Evolutionary conservation across 2,329 filamentous ascomycete species (phyloP).

Genomic region (Colletotrichum melonis): DNA sequence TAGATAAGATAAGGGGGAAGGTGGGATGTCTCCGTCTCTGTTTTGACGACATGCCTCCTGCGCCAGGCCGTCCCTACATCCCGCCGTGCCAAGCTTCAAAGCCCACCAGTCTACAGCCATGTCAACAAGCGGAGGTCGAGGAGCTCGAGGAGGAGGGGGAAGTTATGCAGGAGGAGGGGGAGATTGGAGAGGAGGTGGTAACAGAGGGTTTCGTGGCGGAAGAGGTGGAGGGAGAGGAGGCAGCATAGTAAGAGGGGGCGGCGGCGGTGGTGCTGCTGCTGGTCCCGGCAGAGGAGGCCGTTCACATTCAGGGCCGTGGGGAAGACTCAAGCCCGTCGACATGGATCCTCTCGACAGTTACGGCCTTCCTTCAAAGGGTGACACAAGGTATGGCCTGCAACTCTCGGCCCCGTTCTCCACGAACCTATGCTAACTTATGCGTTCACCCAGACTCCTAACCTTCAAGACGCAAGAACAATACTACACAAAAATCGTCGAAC

Average conservation of each 20-base stretch:
- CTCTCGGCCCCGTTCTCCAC: not conserved
- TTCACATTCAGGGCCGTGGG: slow-evolving; percentile 68
- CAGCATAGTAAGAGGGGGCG: not conserved
- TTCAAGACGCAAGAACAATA: slow-evolving; percentile 84
- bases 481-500: slow-evolving; percentile 87
- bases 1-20: slow-evolving; percentile 33
- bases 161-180: not conserved
- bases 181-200: not conserved
- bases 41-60: slow-evolving; percentile 28
- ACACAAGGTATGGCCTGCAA: slow-evolving; percentile 72
- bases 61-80: not conserved
- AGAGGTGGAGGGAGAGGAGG: not conserved
- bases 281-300: slow-evolving; percentile 42
- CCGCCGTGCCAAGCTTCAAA: not conserved
- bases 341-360: slow-evolving; percentile 83
- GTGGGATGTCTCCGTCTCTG: slow-evolving; percentile 32
- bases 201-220: slow-evolving; percentile 7
- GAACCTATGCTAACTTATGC: slow-evolving; percentile 26
- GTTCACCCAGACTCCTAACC: slow-evolving; percentile 70
- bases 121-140: slow-evolving; percentile 29
- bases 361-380: slow-evolving; percentile 91
- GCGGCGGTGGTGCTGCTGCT: not conserved
- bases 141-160: not conserved
- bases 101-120: not conserved
- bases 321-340: slow-evolving; percentile 78